phyloP scores from a whole-genome alignment of 495 filamentous ascomycete species.

The Aspergillus cavernicola region DNA sequence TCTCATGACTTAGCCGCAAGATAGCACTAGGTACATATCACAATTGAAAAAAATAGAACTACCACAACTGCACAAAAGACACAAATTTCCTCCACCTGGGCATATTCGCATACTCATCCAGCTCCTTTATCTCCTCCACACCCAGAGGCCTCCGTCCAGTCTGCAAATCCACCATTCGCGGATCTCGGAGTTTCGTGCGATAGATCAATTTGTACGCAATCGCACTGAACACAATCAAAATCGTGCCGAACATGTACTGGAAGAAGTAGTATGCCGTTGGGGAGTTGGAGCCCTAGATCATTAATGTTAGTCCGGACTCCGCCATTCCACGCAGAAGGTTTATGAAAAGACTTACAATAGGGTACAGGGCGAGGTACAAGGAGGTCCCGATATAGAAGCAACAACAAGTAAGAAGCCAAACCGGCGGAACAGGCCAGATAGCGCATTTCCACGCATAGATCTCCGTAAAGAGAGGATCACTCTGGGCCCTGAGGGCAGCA shows the following conservation, averaged over 20 bases:
- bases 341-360: conserved; percentile 16
- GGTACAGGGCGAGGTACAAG: conserved; percentile 15
- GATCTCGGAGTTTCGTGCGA: conserved; percentile 20
- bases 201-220: conserved; percentile 23
- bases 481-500: conserved; percentile 27
- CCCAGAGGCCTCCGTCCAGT: conserved; percentile 19
- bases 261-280: conserved; percentile 26
- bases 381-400: neutral
- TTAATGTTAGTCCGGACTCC: neutral
- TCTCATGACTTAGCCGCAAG: too few species aligned
- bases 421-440: conserved; percentile 28
- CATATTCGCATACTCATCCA: conserved; percentile 23
- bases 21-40: too few species aligned
- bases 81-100: conserved; percentile 20
- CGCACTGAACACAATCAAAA: conserved; percentile 19
- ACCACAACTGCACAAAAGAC: conserved; percentile 25
- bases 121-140: conserved; percentile 18
- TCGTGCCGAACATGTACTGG: conserved; percentile 27
- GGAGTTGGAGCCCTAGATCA: neutral
- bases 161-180: conserved; percentile 20
- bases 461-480: conserved; percentile 20
- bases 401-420: conserved; percentile 13
- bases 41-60: too few species aligned
- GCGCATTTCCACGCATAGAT: conserved; percentile 26
- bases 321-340: neutral